A percentile compares a stretch with the other conserved stretches of the same genome.
These are phyloP conservation scores for Cytospora chrysosperma DNA, from an alignment of 2,329 filamentous ascomycete species.

Conservation along the genomic window DNA sequence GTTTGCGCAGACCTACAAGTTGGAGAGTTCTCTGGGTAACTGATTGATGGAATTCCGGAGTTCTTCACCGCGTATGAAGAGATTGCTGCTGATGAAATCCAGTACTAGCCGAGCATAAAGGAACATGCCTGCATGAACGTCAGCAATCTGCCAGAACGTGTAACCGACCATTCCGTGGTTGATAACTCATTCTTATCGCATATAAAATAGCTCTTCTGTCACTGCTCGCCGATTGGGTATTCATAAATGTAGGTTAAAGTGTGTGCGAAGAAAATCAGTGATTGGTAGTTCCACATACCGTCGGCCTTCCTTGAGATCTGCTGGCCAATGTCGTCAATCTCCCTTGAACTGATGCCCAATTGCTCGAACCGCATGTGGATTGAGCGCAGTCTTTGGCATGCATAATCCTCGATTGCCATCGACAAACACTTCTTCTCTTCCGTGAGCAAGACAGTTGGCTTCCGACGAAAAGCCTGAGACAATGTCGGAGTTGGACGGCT, in stretches of 20 bases:
- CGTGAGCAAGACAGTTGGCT: constrained; percentile 28
- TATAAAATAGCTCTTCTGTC: too few species aligned
- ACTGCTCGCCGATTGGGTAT: too few species aligned
- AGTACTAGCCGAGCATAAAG: constrained; percentile 37
- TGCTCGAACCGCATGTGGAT: constrained; percentile 22
- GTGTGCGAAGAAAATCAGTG: not conserved
- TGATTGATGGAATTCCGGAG: constrained; percentile 28
- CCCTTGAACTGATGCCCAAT: constrained; percentile 20
- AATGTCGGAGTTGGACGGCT: constrained; percentile 26
- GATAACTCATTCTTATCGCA: too few species aligned
- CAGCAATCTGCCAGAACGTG: not conserved
- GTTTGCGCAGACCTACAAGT: constrained; percentile 29
- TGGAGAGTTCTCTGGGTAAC: constrained; percentile 28
- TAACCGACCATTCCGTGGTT: not conserved
- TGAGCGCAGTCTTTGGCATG: constrained; percentile 16
- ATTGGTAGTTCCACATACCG: constrained; percentile 25
- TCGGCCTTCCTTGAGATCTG: constrained; percentile 30
- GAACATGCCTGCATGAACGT: constrained; percentile 36
- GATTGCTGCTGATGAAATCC: constrained; percentile 34
- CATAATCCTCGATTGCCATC: constrained; percentile 28
- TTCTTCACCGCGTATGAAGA: constrained; percentile 32
- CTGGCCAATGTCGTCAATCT: constrained; percentile 25
- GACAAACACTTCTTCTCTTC: constrained; percentile 29
- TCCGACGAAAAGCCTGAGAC: constrained; percentile 21
- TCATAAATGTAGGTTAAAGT: not conserved